These are phyloP conservation scores for Phytopythium ostracodes DNA, from an alignment of 352 stramenopile species.

Conservation along the genomic window DNA sequence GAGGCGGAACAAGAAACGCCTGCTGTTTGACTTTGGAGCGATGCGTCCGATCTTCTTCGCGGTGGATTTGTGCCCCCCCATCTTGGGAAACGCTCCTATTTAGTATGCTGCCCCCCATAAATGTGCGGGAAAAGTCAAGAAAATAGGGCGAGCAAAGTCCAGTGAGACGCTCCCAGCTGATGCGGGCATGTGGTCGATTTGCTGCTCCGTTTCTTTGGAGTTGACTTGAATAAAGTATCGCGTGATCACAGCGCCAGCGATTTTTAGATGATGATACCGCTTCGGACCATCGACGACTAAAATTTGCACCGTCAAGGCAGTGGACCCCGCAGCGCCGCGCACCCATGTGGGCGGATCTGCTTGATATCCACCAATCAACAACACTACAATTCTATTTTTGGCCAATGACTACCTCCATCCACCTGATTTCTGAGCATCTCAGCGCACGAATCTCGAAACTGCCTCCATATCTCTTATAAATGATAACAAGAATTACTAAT, in stretches of 20 bases:
- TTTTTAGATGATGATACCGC: background rate
- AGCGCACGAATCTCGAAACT: background rate
- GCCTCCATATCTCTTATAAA: background rate
- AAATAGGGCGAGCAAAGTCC: constrained; percentile 1
- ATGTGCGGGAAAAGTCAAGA: constrained; percentile 1
- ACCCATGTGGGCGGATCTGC: background rate
- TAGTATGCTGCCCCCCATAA: no score
- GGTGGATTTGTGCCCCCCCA: no score
- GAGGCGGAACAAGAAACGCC: background rate
- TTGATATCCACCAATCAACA: background rate
- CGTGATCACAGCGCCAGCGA: background rate
- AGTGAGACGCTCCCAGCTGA: background rate
- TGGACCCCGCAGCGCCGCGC: background rate
- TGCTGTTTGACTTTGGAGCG: background rate
- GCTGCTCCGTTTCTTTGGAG: background rate
- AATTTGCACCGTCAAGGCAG: constrained; percentile 3
- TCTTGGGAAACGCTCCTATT: no score
- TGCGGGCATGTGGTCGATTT: background rate
- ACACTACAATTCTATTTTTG: background rate
- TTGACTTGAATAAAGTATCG: background rate
- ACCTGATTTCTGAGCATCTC: background rate
- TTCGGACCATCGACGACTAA: background rate
- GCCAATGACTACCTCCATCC: background rate
- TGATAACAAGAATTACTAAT: no score
- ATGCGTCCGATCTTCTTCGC: no score